Evolutionary conservation across 1,284 basidiomycete species (phyloP).

Genomic region (Tetrapyrgos nigripes): DNA sequence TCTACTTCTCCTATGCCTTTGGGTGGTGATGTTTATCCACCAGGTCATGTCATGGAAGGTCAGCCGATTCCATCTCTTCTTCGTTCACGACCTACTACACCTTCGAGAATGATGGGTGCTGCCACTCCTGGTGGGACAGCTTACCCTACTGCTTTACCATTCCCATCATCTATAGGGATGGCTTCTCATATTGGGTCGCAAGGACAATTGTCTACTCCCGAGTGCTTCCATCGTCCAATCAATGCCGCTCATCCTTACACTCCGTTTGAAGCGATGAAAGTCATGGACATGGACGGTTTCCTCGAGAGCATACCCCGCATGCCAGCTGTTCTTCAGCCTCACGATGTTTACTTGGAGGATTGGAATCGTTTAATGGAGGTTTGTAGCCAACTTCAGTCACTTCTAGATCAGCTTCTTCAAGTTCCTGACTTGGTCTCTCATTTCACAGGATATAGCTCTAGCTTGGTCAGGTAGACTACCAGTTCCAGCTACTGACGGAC

Average conservation of each 20-base stretch:
- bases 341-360: conserved; percentile 78
- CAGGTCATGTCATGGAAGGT: conserved; percentile 61
- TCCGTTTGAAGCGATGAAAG: conserved; percentile 70
- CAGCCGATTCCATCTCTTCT: conserved; percentile 42
- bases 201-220: conserved; percentile 63
- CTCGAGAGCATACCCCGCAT: conserved; percentile 68
- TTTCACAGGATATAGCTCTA: conserved; percentile 64
- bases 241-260: conserved; percentile 71
- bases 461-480: conserved; percentile 78
- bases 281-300: conserved; percentile 78
- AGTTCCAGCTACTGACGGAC: conserved; percentile 55
- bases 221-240: conserved; percentile 73
- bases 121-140: neutral
- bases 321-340: conserved; percentile 73
- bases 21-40: conserved; percentile 49
- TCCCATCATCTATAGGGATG: conserved; percentile 37
- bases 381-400: conserved; percentile 23
- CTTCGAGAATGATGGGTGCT: conserved; percentile 5
- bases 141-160: conserved; percentile 23
- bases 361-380: conserved; percentile 81
- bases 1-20: conserved; percentile 43
- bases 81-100: conserved; percentile 32
- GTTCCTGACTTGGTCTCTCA: conserved; percentile 7
- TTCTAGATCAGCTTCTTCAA: conserved; percentile 6
- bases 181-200: conserved; percentile 26